These are phyloP conservation scores for Malus hybrid DNA, from an alignment of 331 rosid species.

Conservation along the genomic window DNA sequence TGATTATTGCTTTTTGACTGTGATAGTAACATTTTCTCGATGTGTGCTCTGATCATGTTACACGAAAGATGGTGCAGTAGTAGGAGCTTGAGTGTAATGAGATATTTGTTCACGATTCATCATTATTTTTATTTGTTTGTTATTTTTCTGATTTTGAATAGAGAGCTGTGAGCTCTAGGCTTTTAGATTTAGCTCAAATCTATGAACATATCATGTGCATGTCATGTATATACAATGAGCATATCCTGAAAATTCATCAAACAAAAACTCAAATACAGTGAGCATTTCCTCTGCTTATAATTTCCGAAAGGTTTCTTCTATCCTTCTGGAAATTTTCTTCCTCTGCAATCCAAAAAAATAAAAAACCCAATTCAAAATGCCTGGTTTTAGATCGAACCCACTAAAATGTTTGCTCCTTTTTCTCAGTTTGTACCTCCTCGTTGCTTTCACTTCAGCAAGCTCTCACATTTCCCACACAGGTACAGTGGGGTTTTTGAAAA, in stretches of 20 bases:
- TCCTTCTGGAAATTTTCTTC: background rate
- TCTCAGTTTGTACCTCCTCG: background rate
- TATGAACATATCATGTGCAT: too few species aligned
- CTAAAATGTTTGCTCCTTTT: background rate
- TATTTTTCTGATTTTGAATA: too few species aligned
- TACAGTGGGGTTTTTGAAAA: background rate
- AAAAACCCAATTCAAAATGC: slow-evolving; percentile 5
- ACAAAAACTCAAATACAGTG: too few species aligned
- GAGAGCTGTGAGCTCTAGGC: too few species aligned
- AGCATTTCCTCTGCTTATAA: background rate
- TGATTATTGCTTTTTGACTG: background rate
- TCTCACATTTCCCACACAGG: slow-evolving; percentile 8
- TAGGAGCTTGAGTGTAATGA: background rate
- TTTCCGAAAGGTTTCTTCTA: background rate
- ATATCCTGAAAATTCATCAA: too few species aligned
- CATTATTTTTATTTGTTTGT: too few species aligned
- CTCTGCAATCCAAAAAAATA: background rate
- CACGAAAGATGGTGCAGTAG: background rate
- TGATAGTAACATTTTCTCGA: background rate
- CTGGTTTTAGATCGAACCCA: slow-evolving; percentile 7
- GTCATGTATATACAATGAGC: too few species aligned
- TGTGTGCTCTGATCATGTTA: background rate
- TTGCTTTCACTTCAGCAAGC: slow-evolving; percentile 5
- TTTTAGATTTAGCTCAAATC: too few species aligned
- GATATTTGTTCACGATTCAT: too few species aligned